A percentile compares a stretch with the other conserved stretches of the same genome.
phyloP scores from a whole-genome alignment of 169 alveolate species.

The Cytauxzoon felis region DNA sequence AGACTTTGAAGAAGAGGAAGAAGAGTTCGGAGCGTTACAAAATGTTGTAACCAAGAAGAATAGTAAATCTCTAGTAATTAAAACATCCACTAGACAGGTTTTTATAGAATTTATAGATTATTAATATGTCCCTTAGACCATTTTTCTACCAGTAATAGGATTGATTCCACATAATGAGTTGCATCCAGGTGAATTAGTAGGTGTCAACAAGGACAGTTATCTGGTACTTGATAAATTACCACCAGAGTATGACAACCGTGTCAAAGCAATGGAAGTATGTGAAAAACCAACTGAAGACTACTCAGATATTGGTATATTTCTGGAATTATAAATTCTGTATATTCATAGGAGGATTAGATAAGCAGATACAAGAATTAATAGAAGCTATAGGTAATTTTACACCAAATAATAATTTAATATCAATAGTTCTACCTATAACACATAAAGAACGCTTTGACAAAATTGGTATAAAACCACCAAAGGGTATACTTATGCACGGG shows the following conservation, averaged over 20 bases:
- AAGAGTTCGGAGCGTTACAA: constrained; percentile 62
- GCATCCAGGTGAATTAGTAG: constrained; percentile 95
- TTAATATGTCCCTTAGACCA: constrained; percentile 75
- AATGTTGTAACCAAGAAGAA: constrained; percentile 58
- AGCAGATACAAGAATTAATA: constrained; percentile 97
- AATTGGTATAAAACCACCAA: constrained; percentile 98
- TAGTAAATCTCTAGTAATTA: constrained; percentile 85
- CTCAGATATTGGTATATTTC: constrained; percentile 96
- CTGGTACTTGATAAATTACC: constrained; percentile 98
- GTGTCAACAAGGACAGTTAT: constrained; percentile 97
- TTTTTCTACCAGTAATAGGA: constrained; percentile 98
- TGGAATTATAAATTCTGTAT: no score
- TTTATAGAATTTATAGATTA: not conserved
- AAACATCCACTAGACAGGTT: constrained; percentile 88
- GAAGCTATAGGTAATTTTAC: constrained; percentile 88
- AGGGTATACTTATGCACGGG: constrained; percentile 96
- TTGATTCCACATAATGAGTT: constrained; percentile 87
- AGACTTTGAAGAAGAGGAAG: constrained; percentile 67
- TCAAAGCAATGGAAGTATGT: constrained; percentile 99
- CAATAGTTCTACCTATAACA: constrained; percentile 95
- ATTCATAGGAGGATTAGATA: constrained; percentile 96
- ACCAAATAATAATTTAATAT: not conserved
- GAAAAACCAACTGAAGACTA: constrained; percentile 99
- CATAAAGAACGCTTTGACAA: constrained; percentile 97
- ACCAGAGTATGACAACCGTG: constrained; percentile 98